Evolutionary conservation across 305 asterid genomes (phyloP), one percentile per base, ranked within the genome.

Genomic region (Solanum chacoense): DNA sequence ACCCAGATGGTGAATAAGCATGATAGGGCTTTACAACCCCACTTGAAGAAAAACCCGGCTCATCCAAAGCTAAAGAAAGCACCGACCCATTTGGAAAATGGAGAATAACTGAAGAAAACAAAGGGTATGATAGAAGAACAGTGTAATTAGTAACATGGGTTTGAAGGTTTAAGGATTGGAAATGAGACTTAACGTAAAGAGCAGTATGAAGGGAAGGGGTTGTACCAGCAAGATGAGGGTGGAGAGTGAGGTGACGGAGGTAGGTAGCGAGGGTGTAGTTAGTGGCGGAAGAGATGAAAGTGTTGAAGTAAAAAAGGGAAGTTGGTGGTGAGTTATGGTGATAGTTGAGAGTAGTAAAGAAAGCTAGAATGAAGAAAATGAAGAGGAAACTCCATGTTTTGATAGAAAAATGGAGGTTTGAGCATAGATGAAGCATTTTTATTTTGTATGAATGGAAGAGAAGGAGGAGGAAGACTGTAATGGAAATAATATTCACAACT

Each of bases 211-310:
- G 93, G 77, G 98, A 93, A 50, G 88, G 91, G 12, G 90, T 90
- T 40, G 99, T 95, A 29, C 99, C 99, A 87, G 99, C 98, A 84
- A 97, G 94, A 94, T 97, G 99, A 88, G 99, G 98, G 69, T 92
- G 99, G 91, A 91, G 95, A 88, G 99, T 97, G 90, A 97, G 98
- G 80, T 88, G 93, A 86, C 96, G 98, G 91, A 97, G 99, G 94
- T 96, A 94, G 91, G 92, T 85, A 87, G 98, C 93, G 88, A 97
- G 45, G 88, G 98, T 96, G 91, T 90, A 87, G 95, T 96, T 96
- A 92, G 90, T 93, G 88, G 95, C 94, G 77, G 95, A 28, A 85
- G 97, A 92, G 88, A 94, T 95, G 93, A 96, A 97, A 31, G 91
- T 11, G 78, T 73, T 14, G 65, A 91, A 91, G 91, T 90, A 92